phyloP scores from a whole-genome alignment of 768 basidiomycete species.

The Crassisporium funariophilum region DNA sequence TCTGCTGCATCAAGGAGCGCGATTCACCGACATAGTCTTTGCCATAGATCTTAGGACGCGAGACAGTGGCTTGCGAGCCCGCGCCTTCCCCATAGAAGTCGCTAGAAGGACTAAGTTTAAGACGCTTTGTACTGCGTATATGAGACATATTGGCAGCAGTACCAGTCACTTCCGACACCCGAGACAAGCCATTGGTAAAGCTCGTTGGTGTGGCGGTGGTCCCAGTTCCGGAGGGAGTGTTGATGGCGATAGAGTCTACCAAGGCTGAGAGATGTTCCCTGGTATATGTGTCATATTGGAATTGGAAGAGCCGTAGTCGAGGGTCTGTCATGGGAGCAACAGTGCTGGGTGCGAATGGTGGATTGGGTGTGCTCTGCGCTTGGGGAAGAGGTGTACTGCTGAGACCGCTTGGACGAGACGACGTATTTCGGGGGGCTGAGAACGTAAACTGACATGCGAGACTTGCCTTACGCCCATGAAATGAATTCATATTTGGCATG shows the following conservation, averaged over 20 bases:
- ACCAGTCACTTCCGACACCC: slow-evolving; percentile 46
- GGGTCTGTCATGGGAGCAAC: slow-evolving; percentile 60
- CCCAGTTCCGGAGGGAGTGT: slow-evolving; percentile 63
- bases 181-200: slow-evolving; percentile 45
- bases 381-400: slow-evolving; percentile 41
- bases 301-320: slow-evolving; percentile 84
- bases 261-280: slow-evolving; percentile 91
- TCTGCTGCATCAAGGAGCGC: slow-evolving; percentile 75
- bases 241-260: slow-evolving; percentile 91
- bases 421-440: slow-evolving; percentile 48
- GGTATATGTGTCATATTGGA: slow-evolving; percentile 96
- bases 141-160: slow-evolving; percentile 47
- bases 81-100: slow-evolving; percentile 59
- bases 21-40: slow-evolving; percentile 82
- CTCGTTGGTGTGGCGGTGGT: slow-evolving; percentile 50
- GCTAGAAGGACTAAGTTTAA: slow-evolving; percentile 72
- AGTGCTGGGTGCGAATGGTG: slow-evolving; percentile 25
- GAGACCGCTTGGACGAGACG: slow-evolving; percentile 30
- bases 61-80: slow-evolving; percentile 46
- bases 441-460: slow-evolving; percentile 76
- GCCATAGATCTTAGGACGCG: slow-evolving; percentile 48
- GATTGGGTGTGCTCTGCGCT: slow-evolving; percentile 65
- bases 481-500: slow-evolving; percentile 48
- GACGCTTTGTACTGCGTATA: slow-evolving; percentile 75
- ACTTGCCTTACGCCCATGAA: slow-evolving; percentile 47